Evolutionary conservation across 1,284 basidiomycete genomes (phyloP).

Genomic region (Leccinum pachyderme): DNA sequence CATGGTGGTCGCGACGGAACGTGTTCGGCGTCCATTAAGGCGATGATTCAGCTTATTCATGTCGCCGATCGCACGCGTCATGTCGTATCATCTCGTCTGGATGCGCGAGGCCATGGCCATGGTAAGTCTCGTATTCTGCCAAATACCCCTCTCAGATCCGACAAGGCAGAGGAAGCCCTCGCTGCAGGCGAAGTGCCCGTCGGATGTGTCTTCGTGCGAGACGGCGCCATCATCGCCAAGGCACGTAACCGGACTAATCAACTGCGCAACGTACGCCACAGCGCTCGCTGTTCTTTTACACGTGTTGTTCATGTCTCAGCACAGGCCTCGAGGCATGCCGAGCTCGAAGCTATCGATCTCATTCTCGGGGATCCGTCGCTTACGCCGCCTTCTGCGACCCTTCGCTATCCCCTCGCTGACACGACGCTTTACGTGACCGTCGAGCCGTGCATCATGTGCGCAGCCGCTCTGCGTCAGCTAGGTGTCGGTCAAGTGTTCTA

Average conservation of each 20-base stretch:
- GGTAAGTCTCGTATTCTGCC: slow-evolving; percentile 33
- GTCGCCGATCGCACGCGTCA: background rate
- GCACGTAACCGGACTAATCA: slow-evolving; percentile 96
- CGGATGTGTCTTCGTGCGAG: slow-evolving; percentile 92
- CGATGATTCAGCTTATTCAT: background rate
- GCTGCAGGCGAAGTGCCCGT: slow-evolving; percentile 90
- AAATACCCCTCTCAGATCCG: slow-evolving; percentile 1
- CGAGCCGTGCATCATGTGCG: slow-evolving; percentile 99
- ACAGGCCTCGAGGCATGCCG: slow-evolving; percentile 95
- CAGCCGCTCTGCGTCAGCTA: slow-evolving; percentile 89
- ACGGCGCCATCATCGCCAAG: slow-evolving; percentile 72
- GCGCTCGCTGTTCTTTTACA: background rate
- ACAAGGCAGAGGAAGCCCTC: slow-evolving; percentile 85
- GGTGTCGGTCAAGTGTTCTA: slow-evolving; percentile 92
- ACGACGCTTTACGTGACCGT: slow-evolving; percentile 97
- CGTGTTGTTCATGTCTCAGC: background rate
- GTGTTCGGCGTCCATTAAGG: too few species aligned
- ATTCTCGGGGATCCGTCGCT: slow-evolving; percentile 69
- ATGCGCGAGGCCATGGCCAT: slow-evolving; percentile 58
- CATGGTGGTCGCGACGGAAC: slow-evolving; percentile 14
- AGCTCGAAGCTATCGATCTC: slow-evolving; percentile 94
- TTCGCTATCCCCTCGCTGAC: slow-evolving; percentile 64
- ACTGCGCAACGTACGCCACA: slow-evolving; percentile 74
- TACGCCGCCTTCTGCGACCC: slow-evolving; percentile 44
- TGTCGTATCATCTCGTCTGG: slow-evolving; percentile 44